A percentile compares a stretch with the other conserved stretches of the same genome.
Evolutionary conservation across 495 filamentous ascomycete genomes (phyloP).

Genomic region (Trichoderma reesei): DNA sequence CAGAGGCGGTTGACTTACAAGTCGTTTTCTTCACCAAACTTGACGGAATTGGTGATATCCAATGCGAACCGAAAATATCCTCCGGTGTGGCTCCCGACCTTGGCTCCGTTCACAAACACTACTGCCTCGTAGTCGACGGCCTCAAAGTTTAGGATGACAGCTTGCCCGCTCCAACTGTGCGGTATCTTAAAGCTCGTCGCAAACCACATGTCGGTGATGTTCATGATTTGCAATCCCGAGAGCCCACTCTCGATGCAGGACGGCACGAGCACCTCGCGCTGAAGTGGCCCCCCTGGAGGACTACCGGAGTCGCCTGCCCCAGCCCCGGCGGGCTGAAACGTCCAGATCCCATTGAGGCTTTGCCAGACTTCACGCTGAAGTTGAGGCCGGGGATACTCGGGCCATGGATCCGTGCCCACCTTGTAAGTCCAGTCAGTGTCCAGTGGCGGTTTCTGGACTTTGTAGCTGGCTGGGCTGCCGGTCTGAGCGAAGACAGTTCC

Average conservation of each 20-base stretch:
- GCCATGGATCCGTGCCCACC: constrained; percentile 54
- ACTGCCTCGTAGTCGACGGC: constrained; percentile 61
- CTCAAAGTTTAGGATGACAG: constrained; percentile 54
- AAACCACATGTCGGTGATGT: constrained; percentile 49
- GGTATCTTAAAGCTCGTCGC: constrained; percentile 47
- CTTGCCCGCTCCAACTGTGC: constrained; percentile 29
- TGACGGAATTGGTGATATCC: constrained; percentile 45
- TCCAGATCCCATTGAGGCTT: constrained; percentile 58
- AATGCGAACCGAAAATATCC: constrained; percentile 54
- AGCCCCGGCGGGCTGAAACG: constrained; percentile 40
- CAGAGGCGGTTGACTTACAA: constrained; percentile 30
- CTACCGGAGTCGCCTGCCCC: constrained; percentile 31
- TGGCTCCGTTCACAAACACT: constrained; percentile 50
- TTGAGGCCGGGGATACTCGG: constrained; percentile 56
- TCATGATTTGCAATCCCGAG: constrained; percentile 41
- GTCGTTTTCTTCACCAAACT: constrained; percentile 35
- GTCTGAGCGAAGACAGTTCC: neutral
- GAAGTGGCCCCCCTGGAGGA: constrained; percentile 30
- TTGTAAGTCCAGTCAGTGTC: constrained; percentile 53
- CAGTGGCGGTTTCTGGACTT: constrained; percentile 33
- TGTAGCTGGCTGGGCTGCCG: constrained; percentile 12
- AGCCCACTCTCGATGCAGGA: constrained; percentile 50
- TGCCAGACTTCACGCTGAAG: constrained; percentile 49
- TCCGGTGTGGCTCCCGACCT: constrained; percentile 46
- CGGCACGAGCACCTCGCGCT: constrained; percentile 47